A percentile compares a stretch with the other conserved stretches of the same genome.
These are phyloP conservation scores for Zygoascus meyerae DNA, from an alignment of 1,139 yeast genomes.

Conservation along the genomic window DNA sequence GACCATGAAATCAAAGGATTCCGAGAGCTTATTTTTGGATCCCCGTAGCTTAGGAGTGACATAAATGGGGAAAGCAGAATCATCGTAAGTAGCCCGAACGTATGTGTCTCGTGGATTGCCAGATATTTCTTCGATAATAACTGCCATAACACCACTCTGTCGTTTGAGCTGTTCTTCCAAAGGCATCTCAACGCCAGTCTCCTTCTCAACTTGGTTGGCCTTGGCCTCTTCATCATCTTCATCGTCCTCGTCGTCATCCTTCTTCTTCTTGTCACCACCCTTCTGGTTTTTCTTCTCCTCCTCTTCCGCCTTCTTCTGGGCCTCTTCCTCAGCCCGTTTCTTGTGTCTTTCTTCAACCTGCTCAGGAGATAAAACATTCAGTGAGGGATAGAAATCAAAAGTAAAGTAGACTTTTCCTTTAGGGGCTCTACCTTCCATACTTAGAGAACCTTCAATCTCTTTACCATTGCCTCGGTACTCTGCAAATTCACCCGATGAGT, in stretches of 20 bases:
- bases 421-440: constrained; percentile 63
- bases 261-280: constrained; percentile 20
- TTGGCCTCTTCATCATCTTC: constrained; percentile 25
- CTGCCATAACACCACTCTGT: constrained; percentile 71
- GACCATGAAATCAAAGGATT: constrained; percentile 66
- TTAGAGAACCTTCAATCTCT: constrained; percentile 53
- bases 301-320: constrained; percentile 31
- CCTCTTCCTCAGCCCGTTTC: constrained; percentile 29
- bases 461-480: constrained; percentile 47
- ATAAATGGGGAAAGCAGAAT: constrained; percentile 57
- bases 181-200: constrained; percentile 52
- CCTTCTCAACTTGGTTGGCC: constrained; percentile 26
- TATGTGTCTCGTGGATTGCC: constrained; percentile 42
- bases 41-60: constrained; percentile 45
- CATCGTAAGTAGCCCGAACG: constrained; percentile 72
- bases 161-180: constrained; percentile 53
- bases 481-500: constrained; percentile 60
- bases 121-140: constrained; percentile 47
- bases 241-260: constrained; percentile 29
- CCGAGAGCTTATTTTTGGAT: constrained; percentile 42
- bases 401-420: constrained; percentile 74
- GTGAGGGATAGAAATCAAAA: constrained; percentile 73
- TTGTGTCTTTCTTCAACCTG: constrained; percentile 56
- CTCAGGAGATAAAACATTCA: constrained; percentile 70
- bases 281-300: constrained; percentile 30